phyloP scores from a whole-genome alignment of 768 basidiomycete species.

The Amanita muscaria region DNA sequence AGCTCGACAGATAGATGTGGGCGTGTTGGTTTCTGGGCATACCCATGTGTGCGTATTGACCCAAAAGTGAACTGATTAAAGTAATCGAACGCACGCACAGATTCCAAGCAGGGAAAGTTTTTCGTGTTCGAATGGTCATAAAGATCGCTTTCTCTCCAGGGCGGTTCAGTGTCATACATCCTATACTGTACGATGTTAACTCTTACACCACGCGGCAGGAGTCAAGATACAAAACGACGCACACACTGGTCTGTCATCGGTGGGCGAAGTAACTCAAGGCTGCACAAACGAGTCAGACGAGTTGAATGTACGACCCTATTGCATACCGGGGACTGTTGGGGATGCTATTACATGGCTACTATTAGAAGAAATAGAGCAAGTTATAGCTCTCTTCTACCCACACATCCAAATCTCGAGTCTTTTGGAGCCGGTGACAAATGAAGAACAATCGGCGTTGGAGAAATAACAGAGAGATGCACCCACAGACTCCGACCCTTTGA shows the following conservation, averaged over 20 bases:
- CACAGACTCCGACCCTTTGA: conserved; percentile 39
- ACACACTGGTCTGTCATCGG: too few relatives aligned
- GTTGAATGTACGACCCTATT: too few relatives aligned
- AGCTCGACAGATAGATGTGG: conserved; percentile 95
- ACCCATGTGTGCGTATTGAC: conserved; percentile 81
- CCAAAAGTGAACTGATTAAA: too few relatives aligned
- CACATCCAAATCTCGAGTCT: conserved; percentile 84
- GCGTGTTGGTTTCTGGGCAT: conserved; percentile 91
- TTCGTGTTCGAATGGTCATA: too few relatives aligned
- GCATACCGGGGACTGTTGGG: conserved; percentile 80
- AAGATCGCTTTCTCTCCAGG: too few relatives aligned
- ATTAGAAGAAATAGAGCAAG: conserved; percentile 78
- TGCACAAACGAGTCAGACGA: too few relatives aligned
- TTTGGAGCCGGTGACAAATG: conserved; percentile 69
- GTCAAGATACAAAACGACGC: too few relatives aligned
- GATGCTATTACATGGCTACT: conserved; percentile 68
- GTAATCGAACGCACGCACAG: too few relatives aligned
- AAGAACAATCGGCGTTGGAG: conserved; percentile 64
- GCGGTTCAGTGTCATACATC: too few relatives aligned
- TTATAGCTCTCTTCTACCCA: conserved; percentile 73
- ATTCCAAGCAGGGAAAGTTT: conserved; percentile 89
- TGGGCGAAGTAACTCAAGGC: too few relatives aligned
- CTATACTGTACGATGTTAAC: too few relatives aligned
- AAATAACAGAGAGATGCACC: conserved; percentile 45
- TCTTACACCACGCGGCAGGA: too few relatives aligned